Evolutionary conservation across 2,329 filamentous ascomycete genomes (phyloP), one percentile per base, ranked within the genome.

Genomic region (Clarireedia sp.): DNA sequence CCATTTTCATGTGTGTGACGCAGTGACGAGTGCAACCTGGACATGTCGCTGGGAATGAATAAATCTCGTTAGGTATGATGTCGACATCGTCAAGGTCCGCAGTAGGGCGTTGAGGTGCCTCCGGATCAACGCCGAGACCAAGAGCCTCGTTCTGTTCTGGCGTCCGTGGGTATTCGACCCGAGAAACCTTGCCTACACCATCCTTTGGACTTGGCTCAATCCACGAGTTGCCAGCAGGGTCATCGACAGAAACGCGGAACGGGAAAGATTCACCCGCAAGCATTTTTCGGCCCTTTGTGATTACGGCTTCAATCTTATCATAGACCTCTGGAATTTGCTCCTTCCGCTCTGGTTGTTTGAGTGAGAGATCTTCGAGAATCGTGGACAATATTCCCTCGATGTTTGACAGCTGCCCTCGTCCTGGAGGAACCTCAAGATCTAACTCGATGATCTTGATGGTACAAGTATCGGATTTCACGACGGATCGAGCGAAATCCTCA

Each of bases 1-100:
- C 90, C 86, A 96, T 95, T 77, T 96, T 96, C 90, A 96, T 96
- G 72, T 96, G 91, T 9, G 95, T 95, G 3, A 84, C 83, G 73
- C 91, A 96, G 4, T 83, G 75, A 71, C 88, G 88, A 67, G 85
- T 85, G 76, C 94, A 99, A 59, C 89, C 92, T 0, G 94, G 94
- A 71, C 94, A 99, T 56, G 84, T 88, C 6, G 91, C 86, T 2
- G 92, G 92, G 74, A 99, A 94, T 57, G 84, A 85, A 75, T 97
- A 97, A 26, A 96, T 87, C 70, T 96, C 87, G 69, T 95, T 87
- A 61, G 95, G 89, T 48, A 94, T 79, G 64, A 97, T 94, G 29
- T 89, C 87, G 29, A 89, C 86, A 44, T 86, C 81, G 62, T 64
- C 71, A 51, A 64, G 57, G 36, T 23, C 58, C 63, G 71, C 69